phyloP scores from a whole-genome alignment of 805 yeast species.

The Debaryomyces castellii region DNA sequence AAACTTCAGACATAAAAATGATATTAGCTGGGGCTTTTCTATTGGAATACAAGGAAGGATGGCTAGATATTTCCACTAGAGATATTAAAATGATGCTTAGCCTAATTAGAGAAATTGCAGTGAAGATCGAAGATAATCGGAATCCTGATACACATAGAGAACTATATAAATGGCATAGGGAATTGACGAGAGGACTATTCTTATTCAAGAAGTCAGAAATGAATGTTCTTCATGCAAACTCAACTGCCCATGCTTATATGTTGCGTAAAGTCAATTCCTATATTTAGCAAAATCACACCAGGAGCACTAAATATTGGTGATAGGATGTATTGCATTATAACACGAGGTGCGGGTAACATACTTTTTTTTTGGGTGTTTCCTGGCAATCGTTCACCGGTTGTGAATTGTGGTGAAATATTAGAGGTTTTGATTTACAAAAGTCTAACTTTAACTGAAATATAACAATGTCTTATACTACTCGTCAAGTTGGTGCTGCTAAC shows the following conservation, averaged over 20 bases:
- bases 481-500: slow-evolving; percentile 95
- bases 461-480: slow-evolving; percentile 74
- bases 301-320: neutral
- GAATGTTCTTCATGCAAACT: slow-evolving; percentile 31
- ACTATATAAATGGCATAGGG: slow-evolving; percentile 31
- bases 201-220: slow-evolving; percentile 58
- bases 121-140: neutral
- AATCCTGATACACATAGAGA: neutral
- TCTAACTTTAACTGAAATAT: neutral
- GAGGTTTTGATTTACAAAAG: neutral
- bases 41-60: slow-evolving; percentile 34
- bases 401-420: neutral
- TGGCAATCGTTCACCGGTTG: neutral
- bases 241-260: slow-evolving; percentile 7
- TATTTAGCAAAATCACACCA: neutral
- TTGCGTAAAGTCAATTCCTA: slow-evolving; percentile 5
- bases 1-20: slow-evolving; percentile 9
- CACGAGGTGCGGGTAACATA: slow-evolving; percentile 6
- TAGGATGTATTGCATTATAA: slow-evolving; percentile 3
- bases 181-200: slow-evolving; percentile 53
- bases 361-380: neutral
- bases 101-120: slow-evolving; percentile 7
- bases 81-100: slow-evolving; percentile 20
- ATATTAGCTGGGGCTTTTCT: slow-evolving; percentile 42
- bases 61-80: slow-evolving; percentile 18